A percentile compares a stretch with the other conserved stretches of the same genome.
phyloP scores from a whole-genome alignment of 257 asterid species.

The Coffea canephora region DNA sequence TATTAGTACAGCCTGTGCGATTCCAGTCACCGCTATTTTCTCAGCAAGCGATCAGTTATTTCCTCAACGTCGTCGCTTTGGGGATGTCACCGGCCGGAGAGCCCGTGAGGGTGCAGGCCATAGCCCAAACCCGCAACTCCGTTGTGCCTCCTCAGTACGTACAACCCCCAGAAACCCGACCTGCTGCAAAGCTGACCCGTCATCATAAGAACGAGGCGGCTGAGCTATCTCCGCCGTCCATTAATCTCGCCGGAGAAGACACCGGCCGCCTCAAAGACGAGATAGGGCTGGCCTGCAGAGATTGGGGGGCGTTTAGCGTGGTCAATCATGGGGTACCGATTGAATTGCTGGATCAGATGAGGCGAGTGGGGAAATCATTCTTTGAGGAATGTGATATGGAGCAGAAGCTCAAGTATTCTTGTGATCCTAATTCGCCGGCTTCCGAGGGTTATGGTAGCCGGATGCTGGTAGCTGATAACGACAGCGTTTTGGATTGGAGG shows the following conservation, averaged over 20 bases:
- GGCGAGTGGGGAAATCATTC: conserved; percentile 52
- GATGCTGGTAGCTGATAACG: conserved; percentile 67
- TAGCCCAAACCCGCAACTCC: conserved; percentile 41
- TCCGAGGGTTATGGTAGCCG: conserved; percentile 94
- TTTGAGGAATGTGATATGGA: conserved; percentile 61
- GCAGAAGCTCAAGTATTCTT: conserved; percentile 57
- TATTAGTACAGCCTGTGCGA: not conserved
- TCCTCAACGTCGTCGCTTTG: not conserved
- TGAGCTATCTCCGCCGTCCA: conserved; percentile 32
- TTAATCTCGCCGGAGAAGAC: conserved; percentile 40
- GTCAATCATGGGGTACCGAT: conserved; percentile 62
- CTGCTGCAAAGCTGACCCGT: not conserved
- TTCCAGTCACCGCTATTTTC: not conserved
- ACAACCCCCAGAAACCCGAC: conserved; percentile 67
- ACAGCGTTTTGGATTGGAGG: conserved; percentile 90
- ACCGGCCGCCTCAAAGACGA: conserved; percentile 16
- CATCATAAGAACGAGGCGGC: conserved; percentile 3
- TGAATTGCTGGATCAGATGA: conserved; percentile 51
- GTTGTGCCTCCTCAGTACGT: conserved; percentile 66
- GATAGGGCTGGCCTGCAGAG: conserved; percentile 54
- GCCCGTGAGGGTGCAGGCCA: conserved; percentile 58
- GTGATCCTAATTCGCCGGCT: conserved; percentile 67
- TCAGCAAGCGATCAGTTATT: not conserved
- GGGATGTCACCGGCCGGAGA: conserved; percentile 13
- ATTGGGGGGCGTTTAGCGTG: conserved; percentile 93